These are phyloP conservation scores for Lenzites betulinus DNA, from an alignment of 768 basidiomycete species.

Conservation along the genomic window DNA sequence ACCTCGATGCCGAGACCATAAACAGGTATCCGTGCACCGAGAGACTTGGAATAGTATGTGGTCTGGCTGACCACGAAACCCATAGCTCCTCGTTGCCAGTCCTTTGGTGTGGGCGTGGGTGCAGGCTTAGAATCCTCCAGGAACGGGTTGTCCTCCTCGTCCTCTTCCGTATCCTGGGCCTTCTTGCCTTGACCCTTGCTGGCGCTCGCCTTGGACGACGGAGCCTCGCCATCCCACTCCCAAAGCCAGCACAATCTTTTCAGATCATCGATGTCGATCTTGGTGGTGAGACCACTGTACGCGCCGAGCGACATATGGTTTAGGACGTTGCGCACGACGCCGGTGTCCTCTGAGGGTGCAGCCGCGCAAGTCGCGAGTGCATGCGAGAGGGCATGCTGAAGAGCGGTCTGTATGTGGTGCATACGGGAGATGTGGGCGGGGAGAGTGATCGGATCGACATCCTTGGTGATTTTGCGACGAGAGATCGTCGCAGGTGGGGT, in stretches of 20 bases:
- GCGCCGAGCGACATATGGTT: constrained; percentile 73
- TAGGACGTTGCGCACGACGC: constrained; percentile 74
- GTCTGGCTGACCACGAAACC: constrained; percentile 74
- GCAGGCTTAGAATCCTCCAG: constrained; percentile 44
- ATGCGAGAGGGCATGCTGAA: constrained; percentile 84
- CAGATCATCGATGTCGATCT: constrained; percentile 69
- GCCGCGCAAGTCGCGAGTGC: constrained; percentile 82
- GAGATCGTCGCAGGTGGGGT: constrained; percentile 56
- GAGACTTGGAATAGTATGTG: constrained; percentile 68
- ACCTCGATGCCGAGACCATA: constrained; percentile 89
- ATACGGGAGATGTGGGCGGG: constrained; percentile 65
- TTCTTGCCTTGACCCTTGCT: constrained; percentile 8
- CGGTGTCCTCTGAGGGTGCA: constrained; percentile 74
- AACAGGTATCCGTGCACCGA: constrained; percentile 68
- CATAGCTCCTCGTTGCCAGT: constrained; percentile 83
- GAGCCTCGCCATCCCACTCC: constrained; percentile 74
- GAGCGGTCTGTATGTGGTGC: constrained; percentile 60
- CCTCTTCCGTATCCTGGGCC: constrained; percentile 10
- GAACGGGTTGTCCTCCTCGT: constrained; percentile 47
- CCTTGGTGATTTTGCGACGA: constrained; percentile 33
- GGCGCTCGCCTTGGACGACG: constrained; percentile 31
- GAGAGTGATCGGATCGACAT: constrained; percentile 35
- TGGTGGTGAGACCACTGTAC: constrained; percentile 65
- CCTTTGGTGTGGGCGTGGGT: constrained; percentile 37
- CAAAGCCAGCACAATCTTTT: constrained; percentile 83